Conservation (phyloP, 2,329 filamentous ascomycete genomes). For the Cercospora sp. region DNA sequence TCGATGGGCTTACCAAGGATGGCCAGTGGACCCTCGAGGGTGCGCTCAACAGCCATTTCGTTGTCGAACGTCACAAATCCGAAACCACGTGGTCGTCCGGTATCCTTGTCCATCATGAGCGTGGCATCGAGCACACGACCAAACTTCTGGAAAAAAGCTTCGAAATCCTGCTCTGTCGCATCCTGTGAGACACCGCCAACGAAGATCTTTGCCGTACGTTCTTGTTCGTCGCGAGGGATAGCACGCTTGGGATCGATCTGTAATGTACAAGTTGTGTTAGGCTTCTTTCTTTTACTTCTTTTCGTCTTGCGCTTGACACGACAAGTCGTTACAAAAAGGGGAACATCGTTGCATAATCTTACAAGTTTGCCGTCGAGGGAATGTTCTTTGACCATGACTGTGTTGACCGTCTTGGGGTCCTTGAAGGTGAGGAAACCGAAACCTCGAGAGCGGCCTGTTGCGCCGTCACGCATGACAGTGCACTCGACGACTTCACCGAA, state of each 20-base stretch:
- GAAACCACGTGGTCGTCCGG: constrained; percentile 91
- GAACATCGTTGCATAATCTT: constrained; percentile 45
- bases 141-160: constrained; percentile 94
- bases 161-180: constrained; percentile 93
- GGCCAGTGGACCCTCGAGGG: constrained; percentile 78
- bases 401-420: constrained; percentile 96
- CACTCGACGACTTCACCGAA: constrained; percentile 97
- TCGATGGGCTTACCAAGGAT: constrained; percentile 97
- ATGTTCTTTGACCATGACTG: constrained; percentile 99
- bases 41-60: constrained; percentile 90
- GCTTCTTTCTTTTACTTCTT: constrained; percentile 22
- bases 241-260: constrained; percentile 98
- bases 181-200: constrained; percentile 97
- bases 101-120: constrained; percentile 99
- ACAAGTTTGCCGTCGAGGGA: constrained; percentile 98
- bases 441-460: constrained; percentile 87
- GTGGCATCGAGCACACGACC: constrained; percentile 95
- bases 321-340: background rate
- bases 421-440: constrained; percentile 98
- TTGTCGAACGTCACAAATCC: constrained; percentile 98
- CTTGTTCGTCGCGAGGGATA: constrained; percentile 95
- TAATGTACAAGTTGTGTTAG: constrained; percentile 1
- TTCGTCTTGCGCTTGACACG: background rate
- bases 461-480: constrained; percentile 98
- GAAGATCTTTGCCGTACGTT: constrained; percentile 98